phyloP scores from a whole-genome alignment of 164 flowering plant species.

The Platanus orientalis region DNA sequence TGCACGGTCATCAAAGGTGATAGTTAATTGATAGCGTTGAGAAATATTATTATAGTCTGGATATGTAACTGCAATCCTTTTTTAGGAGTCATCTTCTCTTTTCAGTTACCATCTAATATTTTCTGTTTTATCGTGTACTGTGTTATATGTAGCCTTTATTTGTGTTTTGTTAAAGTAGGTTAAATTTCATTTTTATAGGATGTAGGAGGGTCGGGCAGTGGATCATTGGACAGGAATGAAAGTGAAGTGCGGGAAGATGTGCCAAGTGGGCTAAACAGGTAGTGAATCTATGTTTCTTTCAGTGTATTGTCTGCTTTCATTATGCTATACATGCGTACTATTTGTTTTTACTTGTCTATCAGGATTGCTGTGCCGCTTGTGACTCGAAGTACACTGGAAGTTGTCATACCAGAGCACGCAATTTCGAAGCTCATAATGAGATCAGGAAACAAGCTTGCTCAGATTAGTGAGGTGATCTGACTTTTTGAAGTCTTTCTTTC shows the following conservation, averaged over 20 bases:
- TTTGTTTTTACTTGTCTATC: slow-evolving; percentile 8
- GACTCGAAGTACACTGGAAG: slow-evolving; percentile 87
- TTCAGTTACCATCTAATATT: not conserved
- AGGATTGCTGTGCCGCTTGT: slow-evolving; percentile 70
- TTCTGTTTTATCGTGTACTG: not conserved
- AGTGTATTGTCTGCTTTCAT: too few species aligned
- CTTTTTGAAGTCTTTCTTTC: not conserved
- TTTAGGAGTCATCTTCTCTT: not conserved
- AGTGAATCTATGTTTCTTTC: slow-evolving; percentile 1
- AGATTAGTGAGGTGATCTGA: slow-evolving; percentile 82
- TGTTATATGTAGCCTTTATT: not conserved
- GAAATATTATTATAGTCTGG: too few species aligned
- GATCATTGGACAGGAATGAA: slow-evolving; percentile 43
- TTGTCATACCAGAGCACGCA: slow-evolving; percentile 83
- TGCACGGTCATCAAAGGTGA: slow-evolving; percentile 48
- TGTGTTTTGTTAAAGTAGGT: not conserved
- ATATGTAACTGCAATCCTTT: not conserved
- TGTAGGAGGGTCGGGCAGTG: slow-evolving; percentile 35
- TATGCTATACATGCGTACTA: not conserved
- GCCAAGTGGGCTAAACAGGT: slow-evolving; percentile 58
- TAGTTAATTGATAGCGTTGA: not conserved
- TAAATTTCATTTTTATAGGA: slow-evolving; percentile 38
- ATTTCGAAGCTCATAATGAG: slow-evolving; percentile 66
- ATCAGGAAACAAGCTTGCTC: slow-evolving; percentile 80
- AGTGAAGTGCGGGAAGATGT: slow-evolving; percentile 51